These are phyloP conservation scores for Diaporthe sp. DNA, from an alignment of 2,329 filamentous ascomycete genomes.

Conservation along the genomic window DNA sequence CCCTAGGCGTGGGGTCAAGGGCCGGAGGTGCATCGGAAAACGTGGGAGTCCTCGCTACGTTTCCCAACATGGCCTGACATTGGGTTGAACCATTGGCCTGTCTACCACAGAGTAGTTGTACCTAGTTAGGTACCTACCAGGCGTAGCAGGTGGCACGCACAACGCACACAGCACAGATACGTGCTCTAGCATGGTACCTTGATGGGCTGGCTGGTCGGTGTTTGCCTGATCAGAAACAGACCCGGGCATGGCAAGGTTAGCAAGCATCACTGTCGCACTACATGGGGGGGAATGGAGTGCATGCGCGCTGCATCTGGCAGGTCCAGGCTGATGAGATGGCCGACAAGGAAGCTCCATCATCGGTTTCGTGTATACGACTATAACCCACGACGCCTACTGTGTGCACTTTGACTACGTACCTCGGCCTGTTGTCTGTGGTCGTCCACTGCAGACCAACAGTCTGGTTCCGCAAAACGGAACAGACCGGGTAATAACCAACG, in stretches of 20 bases:
- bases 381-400: background rate
- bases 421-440: background rate
- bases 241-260: background rate
- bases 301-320: constrained; percentile 40
- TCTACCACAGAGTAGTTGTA: background rate
- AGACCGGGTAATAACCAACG: constrained; percentile 16
- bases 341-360: constrained; percentile 11
- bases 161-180: background rate
- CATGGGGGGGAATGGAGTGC: constrained; percentile 19
- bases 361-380: constrained; percentile 21
- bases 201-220: constrained; percentile 18
- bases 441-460: background rate
- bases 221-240: constrained; percentile 10
- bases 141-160: background rate
- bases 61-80: constrained; percentile 32
- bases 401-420: background rate
- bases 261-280: constrained; percentile 37
- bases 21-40: constrained; percentile 18
- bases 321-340: constrained; percentile 18
- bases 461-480: constrained; percentile 16
- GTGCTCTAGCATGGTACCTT: background rate
- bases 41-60: constrained; percentile 24
- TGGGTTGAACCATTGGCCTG: background rate
- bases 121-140: background rate
- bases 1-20: constrained; percentile 31